Conservation (phyloP, 306 rosid genomes). For the Leucaena leucocephala region DNA sequence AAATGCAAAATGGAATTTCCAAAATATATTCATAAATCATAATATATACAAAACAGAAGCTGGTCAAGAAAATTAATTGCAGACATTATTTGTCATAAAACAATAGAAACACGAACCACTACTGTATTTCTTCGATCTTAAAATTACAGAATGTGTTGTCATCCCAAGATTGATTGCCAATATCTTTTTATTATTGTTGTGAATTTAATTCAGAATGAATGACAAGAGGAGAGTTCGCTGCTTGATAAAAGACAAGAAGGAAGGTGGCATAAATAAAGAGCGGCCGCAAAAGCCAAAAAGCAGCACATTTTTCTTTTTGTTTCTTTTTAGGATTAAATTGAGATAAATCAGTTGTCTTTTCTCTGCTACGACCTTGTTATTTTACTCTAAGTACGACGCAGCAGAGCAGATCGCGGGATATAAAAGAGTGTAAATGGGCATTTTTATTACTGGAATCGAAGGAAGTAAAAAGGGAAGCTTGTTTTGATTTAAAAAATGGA, state of each 20-base stretch:
- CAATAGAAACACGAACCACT: too few species aligned
- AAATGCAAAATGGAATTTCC: neutral
- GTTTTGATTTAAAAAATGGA: neutral
- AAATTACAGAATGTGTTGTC: too few species aligned
- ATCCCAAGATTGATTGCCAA: neutral
- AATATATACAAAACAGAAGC: neutral
- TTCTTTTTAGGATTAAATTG: constrained; percentile 3
- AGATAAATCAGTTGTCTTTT: neutral
- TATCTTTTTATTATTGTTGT: neutral
- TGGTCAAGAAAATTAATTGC: neutral
- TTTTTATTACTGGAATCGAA: too few species aligned
- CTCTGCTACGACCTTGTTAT: too few species aligned
- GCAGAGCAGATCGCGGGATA: neutral
- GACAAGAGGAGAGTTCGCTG: neutral
- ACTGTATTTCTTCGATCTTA: too few species aligned
- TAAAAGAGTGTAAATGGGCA: too few species aligned
- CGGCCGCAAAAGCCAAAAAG: constrained; percentile 10
- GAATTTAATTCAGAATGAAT: neutral
- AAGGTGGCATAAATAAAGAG: constrained; percentile 9
- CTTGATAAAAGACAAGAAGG: neutral
- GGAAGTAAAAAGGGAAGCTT: neutral
- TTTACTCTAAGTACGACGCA: too few species aligned
- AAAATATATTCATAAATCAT: neutral
- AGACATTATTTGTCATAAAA: too few species aligned
- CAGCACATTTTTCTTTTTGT: neutral